Evolutionary conservation across 805 yeast species (phyloP), one percentile per base, ranked within the genome.

Genomic region (Kockiozyma suomiensis): DNA sequence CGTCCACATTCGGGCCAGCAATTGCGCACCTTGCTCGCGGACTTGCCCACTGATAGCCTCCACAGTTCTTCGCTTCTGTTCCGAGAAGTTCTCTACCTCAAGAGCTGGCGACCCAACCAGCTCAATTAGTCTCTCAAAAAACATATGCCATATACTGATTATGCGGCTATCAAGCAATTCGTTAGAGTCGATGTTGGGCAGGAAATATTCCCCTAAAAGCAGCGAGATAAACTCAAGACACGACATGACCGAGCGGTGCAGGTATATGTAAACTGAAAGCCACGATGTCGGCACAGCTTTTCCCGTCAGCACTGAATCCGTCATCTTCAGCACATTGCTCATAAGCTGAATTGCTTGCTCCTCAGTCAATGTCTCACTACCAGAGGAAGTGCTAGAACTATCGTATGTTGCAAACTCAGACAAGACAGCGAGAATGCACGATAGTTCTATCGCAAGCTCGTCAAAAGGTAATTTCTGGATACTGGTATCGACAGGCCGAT

Each of bases 1-100:
- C 62, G 85, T 85, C 97, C 97, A 90, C n/a, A 83, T 79, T 54
- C 78, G 80, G 57, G 79, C 77, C 12, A 90, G 66, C 46, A 88
- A 72, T 13, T 64, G 65, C 0, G 90, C 83, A 46, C 86, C 79
- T 62, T 86, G 76, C 12, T 79, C 78, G 63, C 96, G 79, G 64
- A 88, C 74, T 67, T 82, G 85, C 10, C 85, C 85, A 0, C 89
- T 80, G 45, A 89, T 82, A 54, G 78, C 78, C 73, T 75, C 77
- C 61, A 91, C 83, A 0, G 91, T 91, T 63, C 83, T 83, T 70
- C 86, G 80, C 43, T 96, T 90, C 55, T 88, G 84, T 43, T 83
- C 86, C 1, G 90, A 81, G 57, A 89, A 76, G 64, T 85, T 88
- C 68, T 87, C 89, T 54, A 85, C 75, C 0, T 90, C 80, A 4